These are phyloP conservation scores for Meredithiella fracta DNA, from an alignment of 2,329 filamentous ascomycete genomes.

Conservation along the genomic window DNA sequence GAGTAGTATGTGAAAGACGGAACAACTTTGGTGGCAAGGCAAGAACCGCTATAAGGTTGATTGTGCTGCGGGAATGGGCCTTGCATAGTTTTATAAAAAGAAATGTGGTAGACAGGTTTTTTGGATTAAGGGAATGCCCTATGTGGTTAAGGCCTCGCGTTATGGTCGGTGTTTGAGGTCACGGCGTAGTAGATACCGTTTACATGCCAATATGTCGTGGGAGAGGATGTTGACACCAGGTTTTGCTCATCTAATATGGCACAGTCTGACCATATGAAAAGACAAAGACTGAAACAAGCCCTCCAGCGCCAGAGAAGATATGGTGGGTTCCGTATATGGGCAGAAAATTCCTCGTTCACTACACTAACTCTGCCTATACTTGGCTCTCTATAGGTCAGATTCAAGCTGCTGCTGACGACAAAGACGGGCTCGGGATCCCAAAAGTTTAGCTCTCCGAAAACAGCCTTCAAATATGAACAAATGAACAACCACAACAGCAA, in stretches of 20 bases:
- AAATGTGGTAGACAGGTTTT: not conserved
- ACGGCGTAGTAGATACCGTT: not conserved
- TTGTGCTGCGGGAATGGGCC: no score
- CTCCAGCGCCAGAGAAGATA: not conserved
- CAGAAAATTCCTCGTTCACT: no score
- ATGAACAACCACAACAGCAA: not conserved
- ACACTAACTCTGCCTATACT: no score
- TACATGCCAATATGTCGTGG: not conserved
- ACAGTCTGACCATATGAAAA: not conserved
- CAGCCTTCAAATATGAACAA: not conserved
- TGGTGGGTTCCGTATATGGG: no score
- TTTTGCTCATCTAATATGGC: not conserved
- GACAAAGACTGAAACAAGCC: not conserved
- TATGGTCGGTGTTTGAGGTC: not conserved
- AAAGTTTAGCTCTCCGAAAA: not conserved
- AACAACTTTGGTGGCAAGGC: no score
- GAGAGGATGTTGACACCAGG: not conserved
- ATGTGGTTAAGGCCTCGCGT: not conserved
- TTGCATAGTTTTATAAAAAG: no score
- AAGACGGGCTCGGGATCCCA: not conserved
- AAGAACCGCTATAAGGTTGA: no score
- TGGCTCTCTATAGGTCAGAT: no score
- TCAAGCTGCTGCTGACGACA: not conserved
- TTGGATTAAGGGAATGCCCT: not conserved
- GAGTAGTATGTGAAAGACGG: no score